Conservation (phyloP, 805 yeast genomes). For the Priceomyces fermenticarens region DNA sequence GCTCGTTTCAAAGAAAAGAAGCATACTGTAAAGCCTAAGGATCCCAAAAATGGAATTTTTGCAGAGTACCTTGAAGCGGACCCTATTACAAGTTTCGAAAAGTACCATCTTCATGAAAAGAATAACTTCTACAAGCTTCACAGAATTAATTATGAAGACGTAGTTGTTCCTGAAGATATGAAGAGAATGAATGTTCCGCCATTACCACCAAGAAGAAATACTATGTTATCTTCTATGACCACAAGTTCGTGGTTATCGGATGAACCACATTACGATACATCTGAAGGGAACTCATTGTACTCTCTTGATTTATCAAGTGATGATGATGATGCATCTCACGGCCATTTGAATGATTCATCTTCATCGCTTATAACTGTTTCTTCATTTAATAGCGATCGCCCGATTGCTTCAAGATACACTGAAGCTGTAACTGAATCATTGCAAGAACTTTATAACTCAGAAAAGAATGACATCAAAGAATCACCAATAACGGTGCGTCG, state of each 20-base stretch:
- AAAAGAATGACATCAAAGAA: conserved; percentile 30
- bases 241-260: neutral
- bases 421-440: conserved; percentile 19
- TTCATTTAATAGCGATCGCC: conserved; percentile 15
- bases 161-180: conserved; percentile 7
- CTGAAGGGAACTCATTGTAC: neutral
- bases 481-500: conserved; percentile 24
- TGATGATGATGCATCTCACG: conserved; percentile 3
- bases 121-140: conserved; percentile 22
- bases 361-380: conserved; percentile 9
- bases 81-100: conserved; percentile 26
- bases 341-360: neutral
- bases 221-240: conserved; percentile 1
- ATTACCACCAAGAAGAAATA: conserved; percentile 27
- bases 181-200: conserved; percentile 18
- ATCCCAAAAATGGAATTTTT: conserved; percentile 29
- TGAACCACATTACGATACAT: neutral
- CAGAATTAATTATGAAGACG: conserved; percentile 10
- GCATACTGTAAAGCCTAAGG: conserved; percentile 25
- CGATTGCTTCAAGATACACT: conserved; percentile 11
- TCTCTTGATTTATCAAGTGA: conserved; percentile 3
- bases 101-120: conserved; percentile 22
- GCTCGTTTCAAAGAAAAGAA: conserved; percentile 14
- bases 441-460: conserved; percentile 26
- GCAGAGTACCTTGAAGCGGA: conserved; percentile 27